Base-by-base conservation (phyloP, 371 early-diverging fungal species). In the Mucor plumbeus region DNA sequence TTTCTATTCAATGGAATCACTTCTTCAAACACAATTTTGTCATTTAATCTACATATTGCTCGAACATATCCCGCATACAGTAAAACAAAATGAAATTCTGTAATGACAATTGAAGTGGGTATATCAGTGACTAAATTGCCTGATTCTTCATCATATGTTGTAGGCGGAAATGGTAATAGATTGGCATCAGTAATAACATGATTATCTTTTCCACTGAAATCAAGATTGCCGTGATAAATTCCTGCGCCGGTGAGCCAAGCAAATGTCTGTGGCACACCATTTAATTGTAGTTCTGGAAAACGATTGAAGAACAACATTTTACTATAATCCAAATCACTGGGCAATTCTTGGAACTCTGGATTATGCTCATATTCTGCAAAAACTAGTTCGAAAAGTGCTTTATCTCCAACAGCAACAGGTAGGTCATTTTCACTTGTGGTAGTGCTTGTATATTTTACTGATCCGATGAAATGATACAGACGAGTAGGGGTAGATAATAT, bases 61-160 rank as follows among this genome's bases (percentile, higher is more conserved):
- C 90, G 78, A 7, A 96, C 74, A 26, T 88, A 81, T 69, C 90
- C 87, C 38, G 86, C 81, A 75, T 93, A 95, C 39, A 96, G 82
- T 38, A 96, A 74, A 41, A 97, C 73, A 65, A 92, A 91, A 68
- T 97, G 97, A 65, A 95, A 96, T 71, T 94, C 92, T 8, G 96
- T 94, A 63, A 94, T 70, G 8, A 91, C 91, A 55, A 95, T 78
- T 0, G 94, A 86, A 3, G 93, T 79, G 0, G 95, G 96, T 17
- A 84, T 74, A 58, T 91, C 91, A 7, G 73, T 74, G 9, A 74
- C 66, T 5, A 81, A 68, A 17, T 77, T 72, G 10, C 82, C 63
- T 9, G 77, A 68, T 15, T 82, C 82, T 38, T 78, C 84, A 13
- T 70, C 70, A 0, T 84, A 69, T 0, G 85, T 72, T 4, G 78